Conservation (phyloP, 2,329 filamentous ascomycete genomes). For the Ceratocystis lukuohia region DNA sequence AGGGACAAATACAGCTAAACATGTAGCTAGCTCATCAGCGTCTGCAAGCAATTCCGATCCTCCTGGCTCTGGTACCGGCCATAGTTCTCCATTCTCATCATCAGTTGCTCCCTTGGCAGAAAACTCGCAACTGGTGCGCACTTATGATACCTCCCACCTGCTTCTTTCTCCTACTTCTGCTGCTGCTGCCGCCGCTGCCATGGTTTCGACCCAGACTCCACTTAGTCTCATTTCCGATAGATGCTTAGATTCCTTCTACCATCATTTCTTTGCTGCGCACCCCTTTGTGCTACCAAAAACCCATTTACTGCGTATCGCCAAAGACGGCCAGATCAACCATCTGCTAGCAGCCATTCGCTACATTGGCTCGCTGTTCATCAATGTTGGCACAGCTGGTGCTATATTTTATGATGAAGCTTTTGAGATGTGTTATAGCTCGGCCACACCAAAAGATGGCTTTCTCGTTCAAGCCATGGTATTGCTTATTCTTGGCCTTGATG, state of each 20-base stretch:
- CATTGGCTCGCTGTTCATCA: constrained; percentile 43
- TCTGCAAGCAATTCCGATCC: background rate
- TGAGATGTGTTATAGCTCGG: constrained; percentile 35
- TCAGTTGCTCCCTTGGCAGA: constrained; percentile 21
- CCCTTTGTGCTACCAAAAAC: constrained; percentile 45
- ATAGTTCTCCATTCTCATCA: constrained; percentile 19
- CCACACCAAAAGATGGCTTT: constrained; percentile 42
- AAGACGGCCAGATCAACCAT: constrained; percentile 36
- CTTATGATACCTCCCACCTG: constrained; percentile 22
- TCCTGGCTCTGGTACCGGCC: background rate
- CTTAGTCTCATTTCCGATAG: constrained; percentile 34
- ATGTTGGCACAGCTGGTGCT: constrained; percentile 33
- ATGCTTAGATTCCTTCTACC: constrained; percentile 45
- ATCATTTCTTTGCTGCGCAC: constrained; percentile 43
- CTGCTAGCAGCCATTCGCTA: constrained; percentile 43
- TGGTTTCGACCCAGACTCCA: constrained; percentile 23
- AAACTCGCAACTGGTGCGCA: constrained; percentile 33
- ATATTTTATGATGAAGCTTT: constrained; percentile 47
- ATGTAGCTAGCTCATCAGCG: constrained; percentile 13
- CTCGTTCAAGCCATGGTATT: constrained; percentile 67
- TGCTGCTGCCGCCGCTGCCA: constrained; percentile 16
- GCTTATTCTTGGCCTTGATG: constrained; percentile 64
- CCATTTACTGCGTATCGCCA: constrained; percentile 35
- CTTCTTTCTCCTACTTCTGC: constrained; percentile 18
- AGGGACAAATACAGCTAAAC: constrained; percentile 19